Base-by-base conservation (phyloP, 768 basidiomycete genomes). In the Podaxis sp. region DNA sequence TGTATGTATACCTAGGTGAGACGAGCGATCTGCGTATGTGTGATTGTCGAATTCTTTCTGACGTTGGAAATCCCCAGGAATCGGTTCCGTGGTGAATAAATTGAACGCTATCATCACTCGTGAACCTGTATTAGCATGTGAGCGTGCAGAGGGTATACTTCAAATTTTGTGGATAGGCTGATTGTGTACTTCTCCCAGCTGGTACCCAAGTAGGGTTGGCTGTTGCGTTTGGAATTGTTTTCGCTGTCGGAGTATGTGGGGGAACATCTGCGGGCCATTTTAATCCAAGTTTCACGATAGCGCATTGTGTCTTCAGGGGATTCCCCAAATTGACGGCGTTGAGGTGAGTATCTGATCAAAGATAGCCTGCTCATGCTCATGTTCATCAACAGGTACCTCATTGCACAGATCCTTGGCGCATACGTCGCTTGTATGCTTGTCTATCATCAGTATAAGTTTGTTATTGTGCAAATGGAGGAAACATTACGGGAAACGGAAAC, bases 341-440 rank as follows among this genome's bases (percentile, higher is more conserved):
- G 28, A 48, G 60, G 67, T 65, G 24, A 61, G 57, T 17, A 26
- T 24, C 15, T 13, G 26, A 30, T n/a, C 36, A 59, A 15, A 22
- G 40, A n/a, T 42, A 0, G 2, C 40, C 12, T 42, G 40, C 40
- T 42, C 28, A 12, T 44, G 24, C 17, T 53, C 22, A 64, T 19
- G 19, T 38, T 19, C 17, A 19, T 40, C 19, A 7, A 13, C 40
- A 68, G 67, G 40, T 68, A 68, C 38, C 64, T 68, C 19, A 15
- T 68, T 24, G 65, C 67, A 22, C 67, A 68, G 52, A 66, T 66
- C n/a, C 57, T 68, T 46, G 67, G 67, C 8, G 67, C 65, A 54
- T 66, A 68, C 19, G 52, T 68, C 13, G 65, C 67, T 19, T 59
- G 44, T 11, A 15, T 61, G 13, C 28, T 68, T 30, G 55, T 61